These are phyloP conservation scores for Termitomyces eurrhizus DNA, from an alignment of 768 basidiomycete genomes.

Conservation along the genomic window DNA sequence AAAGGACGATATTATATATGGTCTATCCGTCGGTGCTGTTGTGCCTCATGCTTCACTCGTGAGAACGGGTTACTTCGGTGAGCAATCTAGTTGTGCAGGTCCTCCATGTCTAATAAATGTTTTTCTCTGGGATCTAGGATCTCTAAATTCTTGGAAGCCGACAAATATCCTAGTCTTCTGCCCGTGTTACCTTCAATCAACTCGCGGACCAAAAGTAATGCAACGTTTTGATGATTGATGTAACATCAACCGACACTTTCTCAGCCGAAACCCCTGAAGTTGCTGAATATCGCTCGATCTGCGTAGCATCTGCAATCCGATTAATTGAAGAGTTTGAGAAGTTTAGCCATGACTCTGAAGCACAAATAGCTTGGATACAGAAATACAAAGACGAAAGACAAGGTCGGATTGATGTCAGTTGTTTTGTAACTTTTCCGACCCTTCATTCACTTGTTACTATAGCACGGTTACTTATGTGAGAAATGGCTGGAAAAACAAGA, in stretches of 20 bases:
- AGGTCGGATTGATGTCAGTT: background rate
- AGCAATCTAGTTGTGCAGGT: background rate
- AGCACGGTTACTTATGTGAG: background rate
- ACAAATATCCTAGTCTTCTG: too few relatives aligned
- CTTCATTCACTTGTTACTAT: background rate
- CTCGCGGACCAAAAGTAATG: background rate
- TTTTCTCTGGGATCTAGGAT: background rate
- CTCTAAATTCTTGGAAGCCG: too few relatives aligned
- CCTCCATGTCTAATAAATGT: background rate
- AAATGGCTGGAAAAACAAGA: background rate
- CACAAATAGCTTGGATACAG: background rate
- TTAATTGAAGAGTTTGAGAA: background rate
- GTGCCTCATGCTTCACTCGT: constrained; percentile 6
- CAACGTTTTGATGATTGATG: background rate
- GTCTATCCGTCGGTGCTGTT: constrained; percentile 9
- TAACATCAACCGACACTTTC: background rate
- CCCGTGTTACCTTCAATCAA: background rate
- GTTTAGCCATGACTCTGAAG: background rate
- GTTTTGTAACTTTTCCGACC: background rate
- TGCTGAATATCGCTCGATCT: background rate
- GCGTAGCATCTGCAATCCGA: background rate
- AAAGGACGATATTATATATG: constrained; percentile 7
- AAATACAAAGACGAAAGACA: background rate
- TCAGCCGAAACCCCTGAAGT: background rate
- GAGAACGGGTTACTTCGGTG: background rate